These are phyloP conservation scores for Turritis glabra DNA, from an alignment of 345 rosid genomes.

Conservation along the genomic window DNA sequence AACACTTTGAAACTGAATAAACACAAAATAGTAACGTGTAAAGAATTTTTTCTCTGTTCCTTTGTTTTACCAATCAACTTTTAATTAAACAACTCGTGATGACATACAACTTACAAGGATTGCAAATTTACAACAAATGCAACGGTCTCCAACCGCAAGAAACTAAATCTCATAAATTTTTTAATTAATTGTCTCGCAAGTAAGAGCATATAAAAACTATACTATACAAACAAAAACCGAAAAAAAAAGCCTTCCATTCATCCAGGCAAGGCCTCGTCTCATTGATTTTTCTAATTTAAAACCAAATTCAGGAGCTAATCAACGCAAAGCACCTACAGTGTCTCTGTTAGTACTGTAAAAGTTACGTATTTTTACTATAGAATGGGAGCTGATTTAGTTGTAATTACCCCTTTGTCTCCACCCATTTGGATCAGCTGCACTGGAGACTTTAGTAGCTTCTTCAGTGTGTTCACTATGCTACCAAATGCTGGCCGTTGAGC, in stretches of 20 bases:
- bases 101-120: neutral
- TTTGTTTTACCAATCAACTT: neutral
- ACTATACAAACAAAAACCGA: conserved; percentile 22
- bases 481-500: conserved; percentile 73
- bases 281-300: conserved; percentile 21
- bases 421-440: conserved; percentile 66
- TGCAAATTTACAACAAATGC: neutral
- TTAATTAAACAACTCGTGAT: neutral
- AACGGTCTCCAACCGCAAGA: conserved; percentile 7
- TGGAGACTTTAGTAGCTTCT: conserved; percentile 85
- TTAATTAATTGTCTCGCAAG: conserved; percentile 11
- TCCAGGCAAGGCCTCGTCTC: conserved; percentile 29
- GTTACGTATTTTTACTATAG: neutral
- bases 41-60: neutral
- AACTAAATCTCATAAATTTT: neutral
- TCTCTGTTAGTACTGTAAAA: conserved; percentile 8
- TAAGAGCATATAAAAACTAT: neutral
- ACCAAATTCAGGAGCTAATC: conserved; percentile 29
- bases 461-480: conserved; percentile 63
- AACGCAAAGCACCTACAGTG: conserved; percentile 24
- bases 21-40: neutral
- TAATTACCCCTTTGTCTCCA: conserved; percentile 33
- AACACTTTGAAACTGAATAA: neutral
- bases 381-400: conserved; percentile 6
- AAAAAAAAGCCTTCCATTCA: conserved; percentile 26